These are phyloP conservation scores for Metarhizium sp. DNA, from an alignment of 2,329 filamentous ascomycete species.

Conservation along the genomic window DNA sequence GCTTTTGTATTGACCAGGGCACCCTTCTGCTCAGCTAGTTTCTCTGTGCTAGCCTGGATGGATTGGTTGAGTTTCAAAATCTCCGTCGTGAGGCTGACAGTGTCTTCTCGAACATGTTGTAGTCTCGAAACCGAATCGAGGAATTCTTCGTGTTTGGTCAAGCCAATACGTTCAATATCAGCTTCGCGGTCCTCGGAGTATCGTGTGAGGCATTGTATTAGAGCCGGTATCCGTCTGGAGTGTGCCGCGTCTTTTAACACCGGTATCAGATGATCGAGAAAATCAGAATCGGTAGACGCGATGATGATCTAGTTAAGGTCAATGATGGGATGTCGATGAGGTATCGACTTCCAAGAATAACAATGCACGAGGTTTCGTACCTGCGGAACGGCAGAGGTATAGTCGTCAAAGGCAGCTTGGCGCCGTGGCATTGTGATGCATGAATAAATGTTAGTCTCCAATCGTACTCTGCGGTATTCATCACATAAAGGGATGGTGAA, in stretches of 20 bases:
- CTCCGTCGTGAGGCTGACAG: slow-evolving; percentile 77
- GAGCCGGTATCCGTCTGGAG: slow-evolving; percentile 60
- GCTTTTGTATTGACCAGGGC: slow-evolving; percentile 85
- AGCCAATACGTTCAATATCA: slow-evolving; percentile 89
- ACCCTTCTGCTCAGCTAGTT: slow-evolving; percentile 88
- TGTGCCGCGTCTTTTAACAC: slow-evolving; percentile 83
- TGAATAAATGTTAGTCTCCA: slow-evolving; percentile 2
- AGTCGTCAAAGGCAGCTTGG: slow-evolving; percentile 36
- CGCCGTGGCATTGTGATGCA: slow-evolving; percentile 32
- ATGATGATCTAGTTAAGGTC: slow-evolving; percentile 64
- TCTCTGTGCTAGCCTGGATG: slow-evolving; percentile 90
- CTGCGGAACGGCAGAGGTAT: slow-evolving; percentile 36
- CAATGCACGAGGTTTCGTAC: slow-evolving; percentile 16
- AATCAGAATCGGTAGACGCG: slow-evolving; percentile 84
- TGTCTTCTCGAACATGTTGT: slow-evolving; percentile 85
- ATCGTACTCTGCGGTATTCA: neutral
- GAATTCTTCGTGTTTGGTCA: slow-evolving; percentile 95
- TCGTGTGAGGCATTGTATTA: slow-evolving; percentile 61
- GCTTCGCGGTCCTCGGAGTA: slow-evolving; percentile 81
- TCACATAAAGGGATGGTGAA: neutral
- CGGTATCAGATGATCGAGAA: slow-evolving; percentile 90
- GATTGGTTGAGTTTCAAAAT: slow-evolving; percentile 89
- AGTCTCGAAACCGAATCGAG: slow-evolving; percentile 88
- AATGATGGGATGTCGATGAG: neutral
- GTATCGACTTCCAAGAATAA: neutral